Conservation (phyloP, 2,329 filamentous ascomycete genomes). For the Fusarium beomiforme region DNA sequence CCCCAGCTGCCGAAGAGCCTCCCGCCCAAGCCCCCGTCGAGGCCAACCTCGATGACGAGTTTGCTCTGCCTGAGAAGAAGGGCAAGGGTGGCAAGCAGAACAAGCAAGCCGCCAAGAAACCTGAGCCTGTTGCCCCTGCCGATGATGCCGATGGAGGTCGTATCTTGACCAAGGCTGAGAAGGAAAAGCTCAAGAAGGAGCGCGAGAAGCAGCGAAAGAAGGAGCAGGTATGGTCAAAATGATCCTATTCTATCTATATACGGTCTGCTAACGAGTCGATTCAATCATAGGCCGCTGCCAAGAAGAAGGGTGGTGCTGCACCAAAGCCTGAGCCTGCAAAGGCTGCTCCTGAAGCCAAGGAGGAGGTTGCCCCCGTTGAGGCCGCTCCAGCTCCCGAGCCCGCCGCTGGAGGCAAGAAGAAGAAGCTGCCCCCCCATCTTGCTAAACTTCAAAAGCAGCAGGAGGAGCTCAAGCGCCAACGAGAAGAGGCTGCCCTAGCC, state of each 20-base stretch:
- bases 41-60: slow-evolving; percentile 85
- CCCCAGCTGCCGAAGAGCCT: slow-evolving; percentile 72
- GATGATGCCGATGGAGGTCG: slow-evolving; percentile 69
- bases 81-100: slow-evolving; percentile 66
- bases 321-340: slow-evolving; percentile 42
- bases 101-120: slow-evolving; percentile 53
- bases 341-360: slow-evolving; percentile 68
- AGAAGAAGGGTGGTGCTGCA: slow-evolving; percentile 73
- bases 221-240: slow-evolving; percentile 75
- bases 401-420: slow-evolving; percentile 73
- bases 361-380: slow-evolving; percentile 59
- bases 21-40: slow-evolving; percentile 79
- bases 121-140: slow-evolving; percentile 62
- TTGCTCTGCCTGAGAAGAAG: slow-evolving; percentile 82
- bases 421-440: slow-evolving; percentile 85
- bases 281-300: slow-evolving; percentile 66
- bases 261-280: slow-evolving; percentile 18
- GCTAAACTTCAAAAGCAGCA: slow-evolving; percentile 83
- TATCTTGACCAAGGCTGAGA: slow-evolving; percentile 96
- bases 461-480: slow-evolving; percentile 73
- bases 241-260: background rate
- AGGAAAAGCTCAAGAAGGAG: slow-evolving; percentile 98
- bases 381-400: slow-evolving; percentile 44
- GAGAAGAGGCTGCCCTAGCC: slow-evolving; percentile 72
- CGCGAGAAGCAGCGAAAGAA: slow-evolving; percentile 98